phyloP scores from a whole-genome alignment of 306 rosid genomes.

The Pueraria montana region DNA sequence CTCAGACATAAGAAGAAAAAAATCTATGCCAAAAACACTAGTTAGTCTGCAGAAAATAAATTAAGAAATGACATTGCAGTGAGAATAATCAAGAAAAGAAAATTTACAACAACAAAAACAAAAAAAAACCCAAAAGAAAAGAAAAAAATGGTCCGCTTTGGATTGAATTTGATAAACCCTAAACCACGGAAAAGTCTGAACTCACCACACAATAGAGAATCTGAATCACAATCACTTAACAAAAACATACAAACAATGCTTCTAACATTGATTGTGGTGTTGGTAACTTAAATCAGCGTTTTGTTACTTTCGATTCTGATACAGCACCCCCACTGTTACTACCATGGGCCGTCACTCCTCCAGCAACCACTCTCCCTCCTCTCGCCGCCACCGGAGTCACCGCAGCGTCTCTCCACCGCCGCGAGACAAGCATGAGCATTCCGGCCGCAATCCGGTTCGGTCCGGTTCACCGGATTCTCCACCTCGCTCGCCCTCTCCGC shows the following conservation, averaged over 20 bases:
- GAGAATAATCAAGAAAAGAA: no score
- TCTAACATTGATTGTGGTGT: neutral
- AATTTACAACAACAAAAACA: no score
- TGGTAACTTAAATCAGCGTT: neutral
- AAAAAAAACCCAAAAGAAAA: no score
- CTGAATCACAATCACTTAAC: no score
- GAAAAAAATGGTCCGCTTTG: no score
- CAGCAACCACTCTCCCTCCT: constrained; percentile 47
- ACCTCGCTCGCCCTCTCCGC: constrained; percentile 58
- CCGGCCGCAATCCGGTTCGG: constrained; percentile 39
- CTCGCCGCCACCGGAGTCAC: constrained; percentile 63
- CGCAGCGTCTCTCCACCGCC: constrained; percentile 57
- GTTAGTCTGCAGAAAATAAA: no score
- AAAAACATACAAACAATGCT: constrained; percentile 8
- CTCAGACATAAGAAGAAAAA: no score
- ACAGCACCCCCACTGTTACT: neutral
- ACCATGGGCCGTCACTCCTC: constrained; percentile 55
- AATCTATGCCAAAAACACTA: no score
- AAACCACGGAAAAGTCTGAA: no score
- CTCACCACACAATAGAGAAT: no score
- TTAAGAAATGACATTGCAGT: no score
- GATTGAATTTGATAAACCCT: no score
- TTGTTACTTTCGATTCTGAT: neutral
- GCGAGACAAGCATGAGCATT: constrained; percentile 48
- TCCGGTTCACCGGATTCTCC: constrained; percentile 54